Evolutionary conservation across 495 filamentous ascomycete species (phyloP), one percentile per base, ranked within the genome.

Genomic region (Lophiotrema nucula): DNA sequence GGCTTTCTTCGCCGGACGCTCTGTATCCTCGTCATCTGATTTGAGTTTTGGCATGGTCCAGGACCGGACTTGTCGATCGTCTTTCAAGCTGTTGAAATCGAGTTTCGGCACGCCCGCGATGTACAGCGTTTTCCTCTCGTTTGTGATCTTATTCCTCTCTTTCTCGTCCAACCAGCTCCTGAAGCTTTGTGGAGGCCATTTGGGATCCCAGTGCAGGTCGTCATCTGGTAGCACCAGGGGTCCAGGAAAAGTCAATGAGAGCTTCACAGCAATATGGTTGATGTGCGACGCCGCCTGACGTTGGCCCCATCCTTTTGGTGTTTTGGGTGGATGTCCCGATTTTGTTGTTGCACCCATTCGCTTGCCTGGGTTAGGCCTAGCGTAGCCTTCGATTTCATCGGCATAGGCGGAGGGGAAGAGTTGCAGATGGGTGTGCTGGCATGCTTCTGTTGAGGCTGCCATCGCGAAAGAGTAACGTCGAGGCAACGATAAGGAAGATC

Each of bases 181-280:
- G 21, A 88, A 67, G 37, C 76, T 85, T 62, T 88, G 85, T 0
- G 79, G 68, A 3, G 79, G 76, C 42, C 76, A 77, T 2, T 76
- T 70, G 6, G 79, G 77, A 58, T 87, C 81, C 12, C 69, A 62
- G 3, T 76, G 69, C 0, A 88, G 76, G 23, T 83, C 79, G 65
- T 88, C 84, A 5, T 71, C 72, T 1, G 85, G 85, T 0, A 88
- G 70, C 1, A 87, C 66, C 12, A 88, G 67, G 0, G 84, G 84
- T 0, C 74, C 83, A 0, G 82, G 85, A 65, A 86, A 88, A 2
- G 52, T 21, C n/a, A 1, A 0, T 8, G 31, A 4, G 6, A 49
- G 1, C 2, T 6, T 21, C 13, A 35, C 24, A 1, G 44, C 50
- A 22, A 6, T 19, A 24, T 46, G 4, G 10, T 10, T 24, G 31